Conservation (phyloP, 371 early-diverging fungal species). For the Racocetra persica region DNA sequence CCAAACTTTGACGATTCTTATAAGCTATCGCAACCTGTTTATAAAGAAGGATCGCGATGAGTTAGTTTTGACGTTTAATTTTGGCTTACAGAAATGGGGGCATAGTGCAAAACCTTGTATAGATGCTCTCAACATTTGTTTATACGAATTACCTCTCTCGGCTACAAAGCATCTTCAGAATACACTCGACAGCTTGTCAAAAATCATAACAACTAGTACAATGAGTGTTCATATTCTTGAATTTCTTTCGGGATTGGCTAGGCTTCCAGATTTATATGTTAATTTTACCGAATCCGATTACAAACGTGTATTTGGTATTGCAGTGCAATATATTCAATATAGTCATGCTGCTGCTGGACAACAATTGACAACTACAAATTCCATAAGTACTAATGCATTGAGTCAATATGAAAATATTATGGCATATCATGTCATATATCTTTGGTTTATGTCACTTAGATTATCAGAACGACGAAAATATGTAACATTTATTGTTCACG, state of each 20-base stretch:
- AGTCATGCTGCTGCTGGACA: constrained; percentile 56
- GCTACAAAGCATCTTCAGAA: constrained; percentile 79
- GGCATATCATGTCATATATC: constrained; percentile 90
- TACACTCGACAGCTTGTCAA: constrained; percentile 78
- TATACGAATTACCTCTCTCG: constrained; percentile 81
- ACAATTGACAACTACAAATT: constrained; percentile 35
- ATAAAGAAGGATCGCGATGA: constrained; percentile 74
- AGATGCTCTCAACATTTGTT: constrained; percentile 81
- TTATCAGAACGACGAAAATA: constrained; percentile 78
- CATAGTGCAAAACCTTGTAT: constrained; percentile 81
- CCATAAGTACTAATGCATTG: constrained; percentile 58
- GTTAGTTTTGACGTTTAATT: constrained; percentile 78
- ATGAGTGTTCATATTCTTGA: constrained; percentile 90
- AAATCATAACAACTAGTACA: constrained; percentile 82
- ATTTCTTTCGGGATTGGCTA: constrained; percentile 85
- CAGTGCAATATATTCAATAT: constrained; percentile 86
- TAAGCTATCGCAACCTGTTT: constrained; percentile 81
- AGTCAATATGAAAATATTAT: constrained; percentile 84
- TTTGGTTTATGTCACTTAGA: constrained; percentile 85
- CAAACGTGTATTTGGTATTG: constrained; percentile 91
- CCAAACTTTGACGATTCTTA: constrained; percentile 68
- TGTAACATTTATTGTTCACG: constrained; percentile 82
- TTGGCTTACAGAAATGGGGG: constrained; percentile 80
- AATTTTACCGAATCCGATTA: constrained; percentile 88
- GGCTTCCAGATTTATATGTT: constrained; percentile 79